Conservation (phyloP, 371 early-diverging fungal species). For the Mortierella sp. region DNA sequence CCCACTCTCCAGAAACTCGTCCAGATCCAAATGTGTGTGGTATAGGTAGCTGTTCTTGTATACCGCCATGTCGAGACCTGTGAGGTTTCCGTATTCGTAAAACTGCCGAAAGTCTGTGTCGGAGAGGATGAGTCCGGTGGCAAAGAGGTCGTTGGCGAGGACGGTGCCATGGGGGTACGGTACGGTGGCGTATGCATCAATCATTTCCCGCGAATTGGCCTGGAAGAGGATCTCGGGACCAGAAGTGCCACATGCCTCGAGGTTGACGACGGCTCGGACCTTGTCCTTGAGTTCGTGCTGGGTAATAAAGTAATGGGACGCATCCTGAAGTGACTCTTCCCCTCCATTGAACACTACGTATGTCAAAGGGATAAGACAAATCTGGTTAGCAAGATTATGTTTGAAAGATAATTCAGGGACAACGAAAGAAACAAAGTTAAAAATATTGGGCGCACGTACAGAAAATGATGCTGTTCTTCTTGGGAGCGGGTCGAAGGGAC, state of each 20-base stretch:
- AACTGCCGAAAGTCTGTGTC: conserved; percentile 87
- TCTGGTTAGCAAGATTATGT: background rate
- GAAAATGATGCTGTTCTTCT: conserved; percentile 69
- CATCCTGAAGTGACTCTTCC: conserved; percentile 84
- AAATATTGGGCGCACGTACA: conserved; percentile 57
- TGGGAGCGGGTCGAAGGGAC: conserved; percentile 60
- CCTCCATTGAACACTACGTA: conserved; percentile 61
- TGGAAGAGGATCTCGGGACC: conserved; percentile 85
- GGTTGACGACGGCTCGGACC: conserved; percentile 76
- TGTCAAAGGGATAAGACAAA: background rate
- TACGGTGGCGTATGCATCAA: conserved; percentile 77
- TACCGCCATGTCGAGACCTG: conserved; percentile 79
- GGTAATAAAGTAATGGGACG: conserved; percentile 80
- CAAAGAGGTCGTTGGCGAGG: conserved; percentile 79
- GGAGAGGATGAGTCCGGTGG: conserved; percentile 77
- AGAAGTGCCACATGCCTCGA: conserved; percentile 79
- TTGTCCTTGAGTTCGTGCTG: conserved; percentile 69
- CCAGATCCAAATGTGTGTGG: conserved; percentile 77
- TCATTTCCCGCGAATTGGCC: conserved; percentile 75
- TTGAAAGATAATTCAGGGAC: background rate
- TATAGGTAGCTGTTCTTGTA: conserved; percentile 79
- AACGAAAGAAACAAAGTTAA: background rate
- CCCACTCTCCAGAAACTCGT: conserved; percentile 69
- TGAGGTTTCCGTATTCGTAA: conserved; percentile 75
- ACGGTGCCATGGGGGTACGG: conserved; percentile 81